These are phyloP conservation scores for Fusarium globosum DNA, from an alignment of 2,329 filamentous ascomycete genomes.

Conservation along the genomic window DNA sequence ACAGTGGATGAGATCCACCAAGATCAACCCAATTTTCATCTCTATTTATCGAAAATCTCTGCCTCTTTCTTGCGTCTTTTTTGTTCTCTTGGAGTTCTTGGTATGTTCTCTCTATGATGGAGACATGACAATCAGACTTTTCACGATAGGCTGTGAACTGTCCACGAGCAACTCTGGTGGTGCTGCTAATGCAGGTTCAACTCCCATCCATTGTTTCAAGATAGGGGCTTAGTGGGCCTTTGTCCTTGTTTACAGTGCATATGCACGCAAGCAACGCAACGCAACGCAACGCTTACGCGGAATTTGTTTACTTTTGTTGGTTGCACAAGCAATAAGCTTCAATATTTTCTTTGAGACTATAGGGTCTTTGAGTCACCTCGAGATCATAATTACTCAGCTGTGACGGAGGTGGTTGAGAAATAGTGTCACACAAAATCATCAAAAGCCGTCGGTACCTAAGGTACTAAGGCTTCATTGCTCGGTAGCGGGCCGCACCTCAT, in stretches of 20 bases:
- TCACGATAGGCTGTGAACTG: slow-evolving; percentile 34
- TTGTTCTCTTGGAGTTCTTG: background rate
- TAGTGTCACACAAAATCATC: slow-evolving; percentile 4
- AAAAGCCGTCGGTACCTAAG: background rate
- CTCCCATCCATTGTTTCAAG: slow-evolving; percentile 34
- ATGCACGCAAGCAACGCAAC: background rate
- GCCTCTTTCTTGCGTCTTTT: slow-evolving; percentile 24
- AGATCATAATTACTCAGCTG: background rate
- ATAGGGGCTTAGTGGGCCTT: slow-evolving; percentile 16
- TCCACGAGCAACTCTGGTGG: slow-evolving; percentile 29
- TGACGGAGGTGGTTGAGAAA: slow-evolving; percentile 17
- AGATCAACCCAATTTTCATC: background rate
- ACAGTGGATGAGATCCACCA: background rate
- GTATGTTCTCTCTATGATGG: slow-evolving; percentile 23
- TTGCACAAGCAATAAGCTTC: background rate
- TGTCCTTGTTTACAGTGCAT: background rate
- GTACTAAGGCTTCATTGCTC: slow-evolving; percentile 3
- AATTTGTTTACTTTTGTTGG: slow-evolving; percentile 19
- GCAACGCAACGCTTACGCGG: slow-evolving; percentile 15
- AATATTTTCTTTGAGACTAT: background rate
- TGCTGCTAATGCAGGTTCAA: slow-evolving; percentile 38
- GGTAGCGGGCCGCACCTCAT: slow-evolving; percentile 17
- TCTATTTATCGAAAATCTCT: slow-evolving; percentile 17
- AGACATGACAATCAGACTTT: slow-evolving; percentile 8
- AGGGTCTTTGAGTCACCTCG: background rate